Percentiles rank a stretch among this genome's conserved stretches.
Evolutionary conservation across 495 filamentous ascomycete species (phyloP).

Genomic region (Hypomontagnella submonticulosa): DNA sequence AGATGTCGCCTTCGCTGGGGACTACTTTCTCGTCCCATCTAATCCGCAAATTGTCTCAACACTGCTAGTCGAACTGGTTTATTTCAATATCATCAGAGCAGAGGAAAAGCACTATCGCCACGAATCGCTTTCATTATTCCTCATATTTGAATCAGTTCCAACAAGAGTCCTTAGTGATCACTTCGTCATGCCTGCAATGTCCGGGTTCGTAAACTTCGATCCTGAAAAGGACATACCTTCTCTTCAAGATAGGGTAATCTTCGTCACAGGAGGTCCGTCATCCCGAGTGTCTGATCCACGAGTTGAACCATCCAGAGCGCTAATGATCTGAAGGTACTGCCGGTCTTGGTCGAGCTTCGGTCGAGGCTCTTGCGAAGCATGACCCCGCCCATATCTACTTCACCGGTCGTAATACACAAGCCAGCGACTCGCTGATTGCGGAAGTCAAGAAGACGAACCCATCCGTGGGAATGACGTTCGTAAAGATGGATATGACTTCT

Average conservation of each 20-base stretch:
- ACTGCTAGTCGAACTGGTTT: no score
- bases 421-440: slow-evolving; percentile 30
- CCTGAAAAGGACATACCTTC: slow-evolving; percentile 68
- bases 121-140: no score
- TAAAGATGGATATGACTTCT: slow-evolving; percentile 37
- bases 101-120: no score
- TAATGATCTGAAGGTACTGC: slow-evolving; percentile 62
- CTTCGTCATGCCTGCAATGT: slow-evolving; percentile 16
- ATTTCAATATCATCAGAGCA: no score
- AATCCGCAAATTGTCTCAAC: no score
- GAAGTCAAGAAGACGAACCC: slow-evolving; percentile 29
- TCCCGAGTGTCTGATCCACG: background rate
- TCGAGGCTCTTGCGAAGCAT: slow-evolving; percentile 70
- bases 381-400: slow-evolving; percentile 71
- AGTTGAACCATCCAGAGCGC: background rate
- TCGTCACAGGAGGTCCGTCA: slow-evolving; percentile 69
- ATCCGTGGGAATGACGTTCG: slow-evolving; percentile 32
- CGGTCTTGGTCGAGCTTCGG: slow-evolving; percentile 73
- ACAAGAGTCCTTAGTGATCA: background rate
- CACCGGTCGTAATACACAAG: slow-evolving; percentile 61
- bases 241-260: slow-evolving; percentile 66
- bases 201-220: slow-evolving; percentile 51
- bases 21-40: no score
- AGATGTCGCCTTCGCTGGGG: background rate
- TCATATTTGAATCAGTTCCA: background rate